phyloP scores from a whole-genome alignment of 768 basidiomycete species.

The Pisolithus orientalis region DNA sequence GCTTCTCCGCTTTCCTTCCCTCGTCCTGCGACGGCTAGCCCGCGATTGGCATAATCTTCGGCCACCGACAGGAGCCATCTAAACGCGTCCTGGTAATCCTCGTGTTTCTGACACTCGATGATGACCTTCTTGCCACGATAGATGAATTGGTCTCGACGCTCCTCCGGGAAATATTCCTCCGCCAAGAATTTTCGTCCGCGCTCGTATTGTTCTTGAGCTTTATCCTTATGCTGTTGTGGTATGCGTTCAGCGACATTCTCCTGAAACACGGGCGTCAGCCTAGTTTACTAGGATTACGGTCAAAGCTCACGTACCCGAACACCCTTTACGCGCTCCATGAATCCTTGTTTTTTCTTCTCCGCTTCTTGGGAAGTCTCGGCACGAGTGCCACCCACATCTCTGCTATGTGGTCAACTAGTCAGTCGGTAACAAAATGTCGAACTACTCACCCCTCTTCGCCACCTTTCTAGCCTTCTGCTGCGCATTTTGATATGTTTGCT shows the following conservation, averaged over 20 bases:
- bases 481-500: constrained; percentile 4
- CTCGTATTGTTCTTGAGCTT: constrained; percentile 46
- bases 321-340: constrained; percentile 26
- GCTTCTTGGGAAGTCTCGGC: constrained; percentile 21
- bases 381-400: constrained; percentile 20
- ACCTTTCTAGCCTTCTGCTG: constrained; percentile 2
- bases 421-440: neutral
- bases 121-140: constrained; percentile 92
- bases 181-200: constrained; percentile 60
- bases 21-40: constrained; percentile 32
- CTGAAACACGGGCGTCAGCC: constrained; percentile 17
- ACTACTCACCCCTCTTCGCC: constrained; percentile 11
- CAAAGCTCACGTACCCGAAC: constrained; percentile 19
- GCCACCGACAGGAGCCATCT: constrained; percentile 64
- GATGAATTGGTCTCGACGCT: constrained; percentile 88
- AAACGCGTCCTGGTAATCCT: constrained; percentile 80
- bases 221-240: constrained; percentile 63
- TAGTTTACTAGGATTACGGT: neutral
- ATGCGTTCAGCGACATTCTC: constrained; percentile 47
- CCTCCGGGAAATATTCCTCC: constrained; percentile 87
- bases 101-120: constrained; percentile 88
- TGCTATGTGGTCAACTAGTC: neutral
- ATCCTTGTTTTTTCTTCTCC: constrained; percentile 31
- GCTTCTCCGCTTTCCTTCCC: constrained; percentile 21
- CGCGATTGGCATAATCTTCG: constrained; percentile 56